Evolutionary conservation across 2,329 filamentous ascomycete species (phyloP), one percentile per base, ranked within the genome.

Genomic region (Fusarium tanahbumbuense): DNA sequence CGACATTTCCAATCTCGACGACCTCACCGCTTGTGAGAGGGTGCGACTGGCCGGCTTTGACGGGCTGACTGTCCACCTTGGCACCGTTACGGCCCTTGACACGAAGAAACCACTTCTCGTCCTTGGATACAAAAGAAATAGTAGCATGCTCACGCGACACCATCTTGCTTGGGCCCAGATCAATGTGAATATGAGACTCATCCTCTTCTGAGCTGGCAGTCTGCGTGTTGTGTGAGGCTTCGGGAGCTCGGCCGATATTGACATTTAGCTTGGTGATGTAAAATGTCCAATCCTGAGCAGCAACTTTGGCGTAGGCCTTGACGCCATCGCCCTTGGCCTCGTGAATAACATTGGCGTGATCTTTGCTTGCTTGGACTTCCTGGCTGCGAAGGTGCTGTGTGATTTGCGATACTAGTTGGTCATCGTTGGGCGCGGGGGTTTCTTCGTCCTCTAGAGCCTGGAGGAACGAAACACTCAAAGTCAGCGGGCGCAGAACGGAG

Each of bases 1-100:
- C 95, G 2, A 96, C 92, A 56, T 93, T 93, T 74, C 92, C 92
- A 76, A 98, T 93, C 76, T 97, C 94, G 61, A 99, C 91, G 45
- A 98, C 93, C 78, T 95, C 91, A 61, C 96, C 96, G 75, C 94
- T 97, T 44, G 89, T 88, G 27, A 99, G 86, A 30, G 88, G 83
- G 34, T 89, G 87, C 37, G 88, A 86, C 41, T 86, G 83, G 15
- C 91, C 91, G 54, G 90, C 86, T 75, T 92, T 92, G 59, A 97
- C 82, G 22, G 87, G 83, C 53, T 83, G 82, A 65, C 93, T 93
- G 78, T 99, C 93, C 23, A 98, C 85, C 75, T 93, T 93, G 48
- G 97, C 87, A 28, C 94, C 94, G 78, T 99, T 99, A 72, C 96
- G 92, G 22, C 96, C 96, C 77, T 95, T 94, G 68, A 97, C 93